phyloP scores from a whole-genome alignment of 192 early-diverging fungal genomes.

The Backusella morwellensis region DNA sequence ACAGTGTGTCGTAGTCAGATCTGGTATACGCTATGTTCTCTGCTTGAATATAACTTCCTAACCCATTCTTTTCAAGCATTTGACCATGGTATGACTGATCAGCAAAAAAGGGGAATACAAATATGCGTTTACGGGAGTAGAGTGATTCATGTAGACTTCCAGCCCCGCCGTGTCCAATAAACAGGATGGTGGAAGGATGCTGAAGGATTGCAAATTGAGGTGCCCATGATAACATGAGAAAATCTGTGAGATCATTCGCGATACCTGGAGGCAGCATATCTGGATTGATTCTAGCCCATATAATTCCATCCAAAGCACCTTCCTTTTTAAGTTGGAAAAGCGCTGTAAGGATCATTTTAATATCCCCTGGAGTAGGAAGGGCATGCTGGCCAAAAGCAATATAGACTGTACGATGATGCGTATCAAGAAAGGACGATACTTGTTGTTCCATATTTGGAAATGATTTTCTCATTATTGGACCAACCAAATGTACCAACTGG shows the following conservation, averaged over 20 bases:
- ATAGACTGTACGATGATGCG: slow-evolving; percentile 24
- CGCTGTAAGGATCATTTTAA: slow-evolving; percentile 15
- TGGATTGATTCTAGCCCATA: slow-evolving; percentile 23
- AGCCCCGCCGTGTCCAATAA: slow-evolving; percentile 29
- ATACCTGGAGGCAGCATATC: background rate
- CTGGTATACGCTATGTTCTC: background rate
- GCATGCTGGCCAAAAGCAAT: slow-evolving; percentile 34
- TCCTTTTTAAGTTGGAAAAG: background rate
- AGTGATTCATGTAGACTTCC: slow-evolving; percentile 31
- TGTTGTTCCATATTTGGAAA: slow-evolving; percentile 5
- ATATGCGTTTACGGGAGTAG: slow-evolving; percentile 20
- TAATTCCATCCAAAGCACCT: slow-evolving; percentile 30
- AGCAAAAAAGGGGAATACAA: slow-evolving; percentile 30
- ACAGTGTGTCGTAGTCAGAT: background rate
- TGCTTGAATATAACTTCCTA: background rate
- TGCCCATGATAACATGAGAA: slow-evolving; percentile 11
- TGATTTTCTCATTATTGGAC: slow-evolving; percentile 28
- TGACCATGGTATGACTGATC: slow-evolving; percentile 24
- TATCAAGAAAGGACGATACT: slow-evolving; percentile 13
- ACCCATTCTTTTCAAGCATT: background rate
- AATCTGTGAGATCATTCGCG: background rate
- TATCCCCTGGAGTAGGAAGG: background rate
- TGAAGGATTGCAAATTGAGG: slow-evolving; percentile 34
- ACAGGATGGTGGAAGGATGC: slow-evolving; percentile 23
- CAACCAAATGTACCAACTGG: slow-evolving; percentile 25